Evolutionary conservation across 2,329 filamentous ascomycete species (phyloP).

Genomic region (Cladosporium sp.): DNA sequence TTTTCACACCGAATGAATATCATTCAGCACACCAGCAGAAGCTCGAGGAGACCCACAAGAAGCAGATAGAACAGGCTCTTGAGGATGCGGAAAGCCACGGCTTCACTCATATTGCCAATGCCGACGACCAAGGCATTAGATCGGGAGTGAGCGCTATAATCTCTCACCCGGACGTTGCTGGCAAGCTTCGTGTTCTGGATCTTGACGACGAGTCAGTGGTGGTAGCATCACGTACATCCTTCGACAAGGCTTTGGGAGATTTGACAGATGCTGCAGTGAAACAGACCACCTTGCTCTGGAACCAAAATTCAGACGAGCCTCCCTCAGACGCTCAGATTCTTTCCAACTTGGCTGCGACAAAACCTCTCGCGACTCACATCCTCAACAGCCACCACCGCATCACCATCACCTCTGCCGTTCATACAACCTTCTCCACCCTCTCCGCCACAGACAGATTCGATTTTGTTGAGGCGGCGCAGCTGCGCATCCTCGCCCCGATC

Average conservation of each 20-base stretch:
- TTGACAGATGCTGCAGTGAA: constrained; percentile 6
- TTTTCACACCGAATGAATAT: constrained; percentile 10
- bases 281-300: constrained; percentile 9
- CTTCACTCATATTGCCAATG: constrained; percentile 7
- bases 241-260: constrained; percentile 3
- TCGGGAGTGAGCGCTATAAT: constrained; percentile 8
- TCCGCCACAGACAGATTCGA: constrained; percentile 13
- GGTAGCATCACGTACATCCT: constrained; percentile 2
- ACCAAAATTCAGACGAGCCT: constrained; percentile 1
- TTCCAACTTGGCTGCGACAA: constrained; percentile 11
- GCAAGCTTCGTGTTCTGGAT: constrained; percentile 6
- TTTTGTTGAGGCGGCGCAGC: constrained; percentile 17
- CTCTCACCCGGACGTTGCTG: not conserved
- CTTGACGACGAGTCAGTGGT: constrained; percentile 10
- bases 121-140: constrained; percentile 5
- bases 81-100: constrained; percentile 9
- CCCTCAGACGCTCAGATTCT: constrained; percentile 1
- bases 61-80: constrained; percentile 7
- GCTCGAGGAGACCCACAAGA: constrained; percentile 1
- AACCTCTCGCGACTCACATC: constrained; percentile 16
- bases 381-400: constrained; percentile 16
- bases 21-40: constrained; percentile 8
- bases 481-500: constrained; percentile 16
- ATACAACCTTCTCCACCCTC: constrained; percentile 4
- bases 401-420: constrained; percentile 17